Evolutionary conservation across 495 filamentous ascomycete genomes (phyloP), one percentile per base, ranked within the genome.

Genomic region (Friedmanniomyces endolithicus): DNA sequence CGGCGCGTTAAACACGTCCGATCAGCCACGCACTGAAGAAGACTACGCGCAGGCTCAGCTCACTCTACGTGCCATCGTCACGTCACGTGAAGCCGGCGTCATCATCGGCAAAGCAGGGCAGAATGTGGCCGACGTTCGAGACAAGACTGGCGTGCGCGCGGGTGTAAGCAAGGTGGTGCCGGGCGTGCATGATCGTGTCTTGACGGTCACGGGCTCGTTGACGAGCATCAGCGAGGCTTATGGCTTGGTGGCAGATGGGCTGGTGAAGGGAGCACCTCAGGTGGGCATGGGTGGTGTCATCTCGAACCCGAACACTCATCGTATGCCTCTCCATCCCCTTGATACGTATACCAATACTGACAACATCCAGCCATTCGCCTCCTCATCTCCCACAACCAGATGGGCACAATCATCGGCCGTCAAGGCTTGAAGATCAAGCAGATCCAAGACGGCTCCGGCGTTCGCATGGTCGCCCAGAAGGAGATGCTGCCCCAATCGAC

Each of bases 401-500:
- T 98, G 92, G 92, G 92, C 51, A 97, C 92, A 59, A 95, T 98
- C 70, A 98, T 98, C 63, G 92, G 92, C 58, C 84, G 89, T 50
- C 85, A 89, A 72, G 92, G 92, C 43, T 77, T 94, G 56, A 97
- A 96, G 75, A 98, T 98, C 75, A 98, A 98, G 78, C 86, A 95
- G 69, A 98, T 98, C 63, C 92, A 98, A 69, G 94, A 98, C 71
- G 82, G 83, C 11, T 97, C 94, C 2, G 88, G 90, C 58, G 90
- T 96, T 53, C 87, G 92, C 61, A 97, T 98, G 92, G 89, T 97
- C 31, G 92, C 92, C 47, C 90, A 96, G 69, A 98, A 98, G 73
- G 92, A 98, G 65, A 97, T 98, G 92, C 83, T 97, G 31, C 92
- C 92, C 24, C 92, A 97, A 68, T 98, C 92, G 12, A 98, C 92